Evolutionary conservation across 768 basidiomycete genomes (phyloP), one percentile per base, ranked within the genome.

Genomic region (Filobasidium wieringae): DNA sequence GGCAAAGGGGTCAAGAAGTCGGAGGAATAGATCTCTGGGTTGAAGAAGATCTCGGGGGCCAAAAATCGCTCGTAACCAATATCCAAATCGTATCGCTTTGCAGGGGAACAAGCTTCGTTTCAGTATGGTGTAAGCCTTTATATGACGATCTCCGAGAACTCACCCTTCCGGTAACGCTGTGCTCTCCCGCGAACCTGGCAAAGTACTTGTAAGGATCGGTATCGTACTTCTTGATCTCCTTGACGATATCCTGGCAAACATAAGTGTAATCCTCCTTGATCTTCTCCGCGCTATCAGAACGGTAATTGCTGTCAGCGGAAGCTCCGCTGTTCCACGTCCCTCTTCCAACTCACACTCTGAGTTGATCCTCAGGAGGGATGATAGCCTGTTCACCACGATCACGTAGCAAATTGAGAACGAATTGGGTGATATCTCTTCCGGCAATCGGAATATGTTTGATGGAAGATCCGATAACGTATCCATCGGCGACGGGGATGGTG

Each of bases 371-470:
- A 14, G 91, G 87, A 0, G 93, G 91, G 31, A 96, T 90, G n/a
- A 78, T 77, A 1, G 78, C 79, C 79, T 84, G 87, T 77, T 97
- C 93, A 7, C 91, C 90, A 45, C 95, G 84, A 76, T 99, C 93
- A 64, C 95, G 82, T 77, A 99, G 81, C 47, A 99, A 78, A 70
- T 92, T 93, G 64, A 96, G 83, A 33, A 97, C 93, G 71, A 97
- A 97, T 69, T 88, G 86, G 9, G 90, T 82, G 75, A 99, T 95
- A 73, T 97, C 93, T 63, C 93, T 87, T 12, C 95, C 95, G 31
- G 93, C 95, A 68, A 97, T 93, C 51, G 95, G 95, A 69, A 99
- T 91, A 70, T 96, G 90, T 75, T 96, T 96, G 80, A 99, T 96
- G 1, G 92, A 88, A 66, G 88, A 92, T 24, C 95, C 95, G 68